phyloP scores from a whole-genome alignment of 768 basidiomycete genomes.

The Mycena epipterygia region DNA sequence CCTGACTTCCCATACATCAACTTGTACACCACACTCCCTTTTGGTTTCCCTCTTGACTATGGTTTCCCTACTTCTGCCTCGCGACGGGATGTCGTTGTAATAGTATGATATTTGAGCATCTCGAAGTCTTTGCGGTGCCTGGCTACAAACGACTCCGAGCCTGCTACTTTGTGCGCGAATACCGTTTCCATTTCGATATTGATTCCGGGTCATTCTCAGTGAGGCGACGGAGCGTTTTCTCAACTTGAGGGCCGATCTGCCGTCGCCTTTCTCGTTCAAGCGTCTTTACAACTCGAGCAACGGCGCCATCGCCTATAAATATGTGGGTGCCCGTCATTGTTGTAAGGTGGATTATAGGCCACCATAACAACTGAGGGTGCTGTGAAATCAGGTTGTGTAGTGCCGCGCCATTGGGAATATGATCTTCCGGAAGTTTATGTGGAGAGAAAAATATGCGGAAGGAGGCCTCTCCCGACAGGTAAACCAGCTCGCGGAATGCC shows the following conservation, averaged over 20 bases:
- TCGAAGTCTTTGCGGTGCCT: no score
- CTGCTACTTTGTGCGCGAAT: no score
- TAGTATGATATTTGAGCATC: background rate
- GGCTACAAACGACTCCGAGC: no score
- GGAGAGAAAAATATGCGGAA: background rate
- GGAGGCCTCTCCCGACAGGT: background rate
- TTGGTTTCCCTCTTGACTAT: constrained; percentile 1
- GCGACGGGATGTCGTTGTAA: constrained; percentile 5
- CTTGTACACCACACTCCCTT: constrained; percentile 28
- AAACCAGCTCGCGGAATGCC: background rate
- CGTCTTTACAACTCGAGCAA: background rate
- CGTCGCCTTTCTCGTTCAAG: background rate
- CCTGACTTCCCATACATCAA: constrained; percentile 1
- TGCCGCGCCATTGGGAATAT: background rate
- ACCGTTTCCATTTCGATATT: no score
- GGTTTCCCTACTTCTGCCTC: background rate
- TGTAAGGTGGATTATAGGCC: background rate
- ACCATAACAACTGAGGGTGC: background rate
- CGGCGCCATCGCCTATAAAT: background rate
- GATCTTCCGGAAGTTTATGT: background rate
- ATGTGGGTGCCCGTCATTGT: background rate
- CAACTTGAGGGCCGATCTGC: no score
- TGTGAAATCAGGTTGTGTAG: background rate
- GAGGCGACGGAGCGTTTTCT: no score
- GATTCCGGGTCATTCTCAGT: no score